phyloP scores from a whole-genome alignment of 495 filamentous ascomycete species.

The Echria macrotheca region DNA sequence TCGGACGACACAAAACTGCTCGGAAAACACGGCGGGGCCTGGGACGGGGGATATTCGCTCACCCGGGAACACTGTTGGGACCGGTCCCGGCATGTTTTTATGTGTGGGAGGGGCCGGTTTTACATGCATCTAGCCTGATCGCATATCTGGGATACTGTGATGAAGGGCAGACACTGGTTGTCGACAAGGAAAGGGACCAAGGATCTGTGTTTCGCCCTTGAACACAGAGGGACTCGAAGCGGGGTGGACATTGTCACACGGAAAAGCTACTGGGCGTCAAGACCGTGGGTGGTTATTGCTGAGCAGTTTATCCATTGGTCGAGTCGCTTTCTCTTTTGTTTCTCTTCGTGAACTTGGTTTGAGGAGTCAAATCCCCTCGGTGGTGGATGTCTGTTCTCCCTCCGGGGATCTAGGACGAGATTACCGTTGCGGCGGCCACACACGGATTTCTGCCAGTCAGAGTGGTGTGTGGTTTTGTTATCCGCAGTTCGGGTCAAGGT shows the following conservation, averaged over 20 bases:
- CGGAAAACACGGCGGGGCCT: slow-evolving; percentile 27
- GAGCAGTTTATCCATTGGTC: neutral
- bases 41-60: slow-evolving; percentile 24
- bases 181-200: slow-evolving; percentile 37
- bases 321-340: too few species aligned
- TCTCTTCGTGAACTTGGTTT: too few species aligned
- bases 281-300: neutral
- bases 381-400: too few species aligned
- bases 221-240: slow-evolving; percentile 6
- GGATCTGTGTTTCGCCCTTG: slow-evolving; percentile 15
- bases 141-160: slow-evolving; percentile 35
- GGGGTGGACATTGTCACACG: slow-evolving; percentile 9
- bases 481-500: slow-evolving; percentile 35
- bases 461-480: slow-evolving; percentile 4
- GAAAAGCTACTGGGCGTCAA: slow-evolving; percentile 8
- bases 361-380: too few species aligned
- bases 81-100: slow-evolving; percentile 23
- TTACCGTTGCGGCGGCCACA: slow-evolving; percentile 18
- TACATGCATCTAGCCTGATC: slow-evolving; percentile 30
- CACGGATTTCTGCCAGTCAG: slow-evolving; percentile 18
- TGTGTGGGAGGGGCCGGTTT: slow-evolving; percentile 11
- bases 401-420: slow-evolving; percentile 14
- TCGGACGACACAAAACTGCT: slow-evolving; percentile 21
- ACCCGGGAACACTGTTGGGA: slow-evolving; percentile 19
- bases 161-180: slow-evolving; percentile 42